A percentile compares a stretch with the other conserved stretches of the same genome.
Evolutionary conservation across 169 alveolate species (phyloP).

Genomic region (Cryptosporidium meleagridis): DNA sequence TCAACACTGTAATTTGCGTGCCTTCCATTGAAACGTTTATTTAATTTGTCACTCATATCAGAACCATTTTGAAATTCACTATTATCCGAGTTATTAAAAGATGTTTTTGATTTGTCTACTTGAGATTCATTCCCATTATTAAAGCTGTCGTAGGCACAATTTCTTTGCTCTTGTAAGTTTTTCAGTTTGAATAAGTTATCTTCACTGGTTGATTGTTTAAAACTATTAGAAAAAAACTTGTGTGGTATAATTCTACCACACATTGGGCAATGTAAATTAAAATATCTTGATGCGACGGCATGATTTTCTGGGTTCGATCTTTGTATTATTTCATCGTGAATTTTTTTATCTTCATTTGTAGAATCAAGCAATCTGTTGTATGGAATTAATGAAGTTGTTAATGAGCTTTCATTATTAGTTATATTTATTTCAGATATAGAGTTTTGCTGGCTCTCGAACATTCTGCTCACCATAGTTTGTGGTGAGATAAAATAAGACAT

Average conservation of each 20-base stretch:
- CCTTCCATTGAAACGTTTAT: neutral
- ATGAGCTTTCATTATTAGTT: neutral
- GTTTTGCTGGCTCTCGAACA: slow-evolving; percentile 6
- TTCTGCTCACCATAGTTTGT: slow-evolving; percentile 63
- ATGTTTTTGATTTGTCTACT: neutral
- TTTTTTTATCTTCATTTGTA: neutral
- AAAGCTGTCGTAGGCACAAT: neutral
- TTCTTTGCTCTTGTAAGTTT: neutral
- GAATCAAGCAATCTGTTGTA: neutral
- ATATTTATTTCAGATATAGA: neutral
- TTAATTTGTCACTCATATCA: slow-evolving; percentile 3
- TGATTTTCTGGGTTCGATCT: neutral
- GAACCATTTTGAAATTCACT: neutral
- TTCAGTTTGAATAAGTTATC: neutral
- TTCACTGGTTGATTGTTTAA: neutral
- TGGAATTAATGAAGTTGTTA: slow-evolving; percentile 38
- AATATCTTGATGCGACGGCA: slow-evolving; percentile 31
- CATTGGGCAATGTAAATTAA: slow-evolving; percentile 70
- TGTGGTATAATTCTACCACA: slow-evolving; percentile 72
- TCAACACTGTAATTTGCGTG: slow-evolving; percentile 21
- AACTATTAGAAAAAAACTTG: slow-evolving; percentile 16
- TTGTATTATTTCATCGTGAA: neutral
- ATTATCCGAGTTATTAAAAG: neutral
- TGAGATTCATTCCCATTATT: neutral
- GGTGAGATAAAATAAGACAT: slow-evolving; percentile 27